Base-by-base conservation (phyloP, 768 basidiomycete species). In the Serendipita vermifera region DNA sequence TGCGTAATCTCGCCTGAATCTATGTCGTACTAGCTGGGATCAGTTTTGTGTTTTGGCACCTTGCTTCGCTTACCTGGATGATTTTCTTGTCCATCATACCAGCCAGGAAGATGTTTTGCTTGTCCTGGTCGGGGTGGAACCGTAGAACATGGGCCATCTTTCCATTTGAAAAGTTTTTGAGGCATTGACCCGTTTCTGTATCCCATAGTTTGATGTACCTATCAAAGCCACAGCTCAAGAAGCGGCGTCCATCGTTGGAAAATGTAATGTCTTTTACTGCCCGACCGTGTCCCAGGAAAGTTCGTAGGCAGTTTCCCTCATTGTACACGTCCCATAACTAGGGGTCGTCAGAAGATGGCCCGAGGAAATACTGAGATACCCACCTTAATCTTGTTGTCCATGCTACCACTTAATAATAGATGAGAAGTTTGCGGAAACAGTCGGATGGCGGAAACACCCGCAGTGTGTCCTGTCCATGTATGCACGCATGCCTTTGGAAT, bases 1-100 rank as follows among this genome's bases (percentile, higher is more conserved):
- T 99, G 96, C 1, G 84, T 87, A 59, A 99, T 96, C 67, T 98
- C 93, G 22, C 87, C 87, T 13, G 87, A 84, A 65, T 87, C 84
- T 66, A 92, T 91, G 67, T 99, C 96, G 66, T 96, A 98, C 92
- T 97, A 59, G 20, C 1, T 33, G 29, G 20, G 7, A 9, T 7
- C 35, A 29, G 29, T 14, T 4, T 9, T 13, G 39, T n/a, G n/a
- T n/a, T n/a, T 5, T 2, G 15, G 0, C 14, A 7, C 31, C 14
- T 11, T 33, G 38, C 15, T 35, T 39, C 39, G 63, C 76, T 58
- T 64, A 91, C 93, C 77, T 97, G 94, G 35, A 98, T 88, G 61
- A 99, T 96, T 71, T 97, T 98, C 74, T 98, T 98, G 72, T 98
- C 93, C 36, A 85, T 87, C 96, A 98, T 99, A 59, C 96, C 96